Evolutionary conservation across 371 early-diverging fungal species (phyloP), one percentile per base, ranked within the genome.

Genomic region (Coemansia linderi): DNA sequence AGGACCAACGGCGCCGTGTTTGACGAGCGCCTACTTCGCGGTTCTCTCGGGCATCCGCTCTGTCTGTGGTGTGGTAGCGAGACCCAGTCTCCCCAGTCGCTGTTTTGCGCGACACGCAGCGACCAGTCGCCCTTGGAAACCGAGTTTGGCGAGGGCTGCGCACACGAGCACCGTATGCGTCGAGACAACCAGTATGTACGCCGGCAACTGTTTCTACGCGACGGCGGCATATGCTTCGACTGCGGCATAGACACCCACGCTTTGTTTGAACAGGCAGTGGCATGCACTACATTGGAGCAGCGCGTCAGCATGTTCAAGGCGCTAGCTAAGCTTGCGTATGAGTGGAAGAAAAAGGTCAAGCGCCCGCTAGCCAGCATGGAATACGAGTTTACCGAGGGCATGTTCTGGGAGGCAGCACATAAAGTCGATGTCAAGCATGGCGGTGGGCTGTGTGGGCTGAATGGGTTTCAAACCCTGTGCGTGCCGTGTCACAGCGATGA

Each of bases 351-450:
- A 27, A 73, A 73, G 41, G 60, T 63, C 12, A 58, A 60, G n/a
- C 54, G 64, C 50, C 75, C 74, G 63, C 61, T 77, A 33, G 3
- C 52, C 6, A 66, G 63, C 63, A 65, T 77, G 60, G 70, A 69
- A 1, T 58, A 59, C 44, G 48, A 44, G n/a, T 79, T 79, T 24
- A 66, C 48, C 19, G 38, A 59, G 38, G 81, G 81, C 24, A 73
- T 71, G 79, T 82, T 81, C 63, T 81, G 81, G 81, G 81, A 81
- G 57, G 81, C 81, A 2, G 81, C 81, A 0, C 81, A 81, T 46
- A 58, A 46, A 13, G 59, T 81, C 36, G 81, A 81, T 31, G 78
- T 81, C 36, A 64, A 68, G 59, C 65, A 72, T 13, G 81, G 81
- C 36, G 81, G 81, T 37, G 81, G 81, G 1, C 39, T 80, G 50